phyloP scores from a whole-genome alignment of 352 stramenopile species.

The Pythium phragmiticola region DNA sequence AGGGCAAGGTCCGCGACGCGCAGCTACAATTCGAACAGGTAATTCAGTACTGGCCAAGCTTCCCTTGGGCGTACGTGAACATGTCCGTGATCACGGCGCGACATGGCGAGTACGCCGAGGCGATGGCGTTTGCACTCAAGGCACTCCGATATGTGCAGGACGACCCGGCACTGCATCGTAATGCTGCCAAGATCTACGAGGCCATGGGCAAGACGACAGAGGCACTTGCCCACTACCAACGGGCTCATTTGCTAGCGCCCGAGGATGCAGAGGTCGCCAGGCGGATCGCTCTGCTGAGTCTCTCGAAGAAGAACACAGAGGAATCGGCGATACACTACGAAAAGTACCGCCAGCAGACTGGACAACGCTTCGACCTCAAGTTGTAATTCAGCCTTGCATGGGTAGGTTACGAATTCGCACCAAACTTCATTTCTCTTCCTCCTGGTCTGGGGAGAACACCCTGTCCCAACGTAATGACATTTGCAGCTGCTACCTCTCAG shows the following conservation, averaged over 20 bases:
- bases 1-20: conserved; percentile 41
- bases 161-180: conserved; percentile 53
- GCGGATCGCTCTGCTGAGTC: conserved; percentile 46
- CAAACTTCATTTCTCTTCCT: not conserved
- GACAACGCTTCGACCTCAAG: conserved; percentile 64
- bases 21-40: conserved; percentile 40
- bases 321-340: conserved; percentile 41
- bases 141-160: conserved; percentile 41
- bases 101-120: conserved; percentile 44
- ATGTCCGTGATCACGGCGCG: conserved; percentile 46
- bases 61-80: conserved; percentile 53
- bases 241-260: conserved; percentile 33
- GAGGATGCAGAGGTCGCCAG: conserved; percentile 37
- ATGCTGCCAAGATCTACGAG: conserved; percentile 57
- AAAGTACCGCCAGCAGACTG: conserved; percentile 40
- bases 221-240: conserved; percentile 46
- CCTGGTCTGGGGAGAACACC: not conserved
- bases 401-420: not conserved
- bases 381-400: conserved; percentile 30
- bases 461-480: not conserved
- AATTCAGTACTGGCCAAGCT: conserved; percentile 47
- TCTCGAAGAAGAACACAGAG: conserved; percentile 33
- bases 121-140: conserved; percentile 34
- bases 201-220: conserved; percentile 46
- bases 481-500: not conserved